Base-by-base conservation (phyloP, 345 rosid species). In the Hypericum perforatum region DNA sequence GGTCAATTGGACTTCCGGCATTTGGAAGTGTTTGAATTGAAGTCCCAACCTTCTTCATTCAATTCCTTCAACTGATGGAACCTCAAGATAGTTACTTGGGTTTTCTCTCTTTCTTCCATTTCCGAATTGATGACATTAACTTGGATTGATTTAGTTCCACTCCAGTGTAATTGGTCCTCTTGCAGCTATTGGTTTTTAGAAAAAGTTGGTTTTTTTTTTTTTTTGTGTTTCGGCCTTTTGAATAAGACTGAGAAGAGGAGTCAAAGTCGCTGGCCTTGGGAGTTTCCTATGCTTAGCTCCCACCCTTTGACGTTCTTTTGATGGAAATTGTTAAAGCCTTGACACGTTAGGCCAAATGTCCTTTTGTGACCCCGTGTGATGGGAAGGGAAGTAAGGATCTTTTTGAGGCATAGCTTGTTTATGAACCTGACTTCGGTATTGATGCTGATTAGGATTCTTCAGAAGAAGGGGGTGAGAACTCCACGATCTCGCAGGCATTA, bases 381-480 rank as follows among this genome's bases (percentile, higher is more conserved):
- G 4, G 32, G 32, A 22, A 22, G 32, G 32, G 4, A 22, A 9
- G 50, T 13, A 32, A 9, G 8, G 22, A 13, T 10, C 22, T 13
- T n/a, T 45, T 12, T 46, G 50, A 12, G 15, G 29, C 3, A 10
- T 46, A 5, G 29, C 50, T 46, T 8, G 14, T 6, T 11, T 46
- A 13, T 16, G 22, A 7, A 14, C 50, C 48, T 45, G n/a, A 45
- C n/a, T 5, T 16, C 0, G 54, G 15, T 39, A 16, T 63, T 11
- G 53, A 53, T 40, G 52, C 47, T 64, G 36, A 57, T 69, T 4
- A 75, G 82, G 81, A 62, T 62, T 39, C 79, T 9, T 69, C 44
- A 53, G 88, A 60, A 56, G 53, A 79, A 57, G 89, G 85, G 54
- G 86, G 80, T 63, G 73, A 69, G 10, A 69, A 56, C 59, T 29